Evolutionary conservation across 192 early-diverging fungal species (phyloP), one percentile per base, ranked within the genome.

Genomic region (Entrophospora sp.): DNA sequence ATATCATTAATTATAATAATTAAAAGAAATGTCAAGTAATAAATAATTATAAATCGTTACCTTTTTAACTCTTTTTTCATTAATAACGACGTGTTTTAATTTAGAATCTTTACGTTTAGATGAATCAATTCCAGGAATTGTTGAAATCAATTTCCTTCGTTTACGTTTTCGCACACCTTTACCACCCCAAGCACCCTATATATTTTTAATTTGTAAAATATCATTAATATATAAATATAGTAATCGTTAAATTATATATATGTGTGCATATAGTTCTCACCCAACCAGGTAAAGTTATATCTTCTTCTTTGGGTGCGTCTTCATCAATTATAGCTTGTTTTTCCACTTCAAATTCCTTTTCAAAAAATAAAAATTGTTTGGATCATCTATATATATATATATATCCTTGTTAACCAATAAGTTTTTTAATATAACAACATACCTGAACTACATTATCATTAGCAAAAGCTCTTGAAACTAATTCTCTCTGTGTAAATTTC

Each of bases 211-310:
- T n/a, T n/a, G n/a, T n/a, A n/a, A n/a, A n/a, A n/a, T n/a, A n/a
- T n/a, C n/a, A n/a, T n/a, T n/a, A n/a, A n/a, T n/a, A n/a, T n/a
- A n/a, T n/a, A n/a, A n/a, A n/a, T n/a, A n/a, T n/a, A n/a, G n/a
- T n/a, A n/a, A n/a, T n/a, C n/a, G n/a, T n/a, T n/a, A n/a, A n/a
- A n/a, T n/a, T n/a, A n/a, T n/a, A n/a, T n/a, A n/a, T n/a, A n/a
- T n/a, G n/a, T n/a, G n/a, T n/a, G n/a, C n/a, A n/a, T n/a, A n/a
- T n/a, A n/a, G 6, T 35, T 44, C 70, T 49, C 63, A 75, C 74
- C 96, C 96, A 98, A 49, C 96, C 96, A 12, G 96, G 96, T 63
- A 98, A 76, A 7, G 88, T 89, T 58, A 90, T 51, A 63, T 92
- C 91, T 53, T 87, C 79, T 30, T 88, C 86, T 71, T 91, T 85